Conservation (phyloP, 441 rosid genomes). For the Dalechampia spathulata region DNA sequence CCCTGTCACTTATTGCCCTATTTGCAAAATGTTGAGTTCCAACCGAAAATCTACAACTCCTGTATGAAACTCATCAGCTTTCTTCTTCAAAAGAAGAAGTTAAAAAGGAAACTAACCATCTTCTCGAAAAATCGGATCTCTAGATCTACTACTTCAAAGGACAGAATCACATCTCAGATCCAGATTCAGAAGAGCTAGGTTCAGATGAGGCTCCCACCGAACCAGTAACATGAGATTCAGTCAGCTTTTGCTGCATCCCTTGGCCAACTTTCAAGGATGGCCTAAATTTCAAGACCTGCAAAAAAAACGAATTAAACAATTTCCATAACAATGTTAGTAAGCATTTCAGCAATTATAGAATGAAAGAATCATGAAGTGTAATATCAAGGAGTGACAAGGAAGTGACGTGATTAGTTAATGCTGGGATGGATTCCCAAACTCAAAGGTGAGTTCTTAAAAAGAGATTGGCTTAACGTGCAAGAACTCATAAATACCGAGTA, state of each 20-base stretch:
- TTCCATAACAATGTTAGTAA: too few species aligned
- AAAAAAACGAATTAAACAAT: not conserved
- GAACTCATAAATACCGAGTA: too few species aligned
- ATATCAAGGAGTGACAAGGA: too few species aligned
- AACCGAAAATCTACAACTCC: slow-evolving; percentile 19
- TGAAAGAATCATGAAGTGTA: too few species aligned
- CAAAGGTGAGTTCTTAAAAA: too few species aligned
- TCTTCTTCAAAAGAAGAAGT: too few species aligned
- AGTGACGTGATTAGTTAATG: too few species aligned
- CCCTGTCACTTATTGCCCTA: slow-evolving; percentile 42
- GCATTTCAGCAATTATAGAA: too few species aligned
- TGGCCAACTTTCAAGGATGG: slow-evolving; percentile 35
- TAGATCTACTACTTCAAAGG: slow-evolving; percentile 14
- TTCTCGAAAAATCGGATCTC: slow-evolving; percentile 30
- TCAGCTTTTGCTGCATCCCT: slow-evolving; percentile 44
- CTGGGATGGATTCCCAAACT: too few species aligned
- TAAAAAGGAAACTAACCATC: slow-evolving; percentile 38
- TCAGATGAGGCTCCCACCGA: slow-evolving; percentile 29
- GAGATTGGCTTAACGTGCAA: too few species aligned
- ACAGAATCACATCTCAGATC: slow-evolving; percentile 31
- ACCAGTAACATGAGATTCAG: slow-evolving; percentile 28
- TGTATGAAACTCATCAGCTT: too few species aligned
- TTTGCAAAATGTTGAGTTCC: slow-evolving; percentile 43
- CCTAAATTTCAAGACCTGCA: slow-evolving; percentile 44
- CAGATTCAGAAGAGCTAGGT: slow-evolving; percentile 36